phyloP scores from a whole-genome alignment of 116 monocot species.

The Phalaenopsis hybrid region DNA sequence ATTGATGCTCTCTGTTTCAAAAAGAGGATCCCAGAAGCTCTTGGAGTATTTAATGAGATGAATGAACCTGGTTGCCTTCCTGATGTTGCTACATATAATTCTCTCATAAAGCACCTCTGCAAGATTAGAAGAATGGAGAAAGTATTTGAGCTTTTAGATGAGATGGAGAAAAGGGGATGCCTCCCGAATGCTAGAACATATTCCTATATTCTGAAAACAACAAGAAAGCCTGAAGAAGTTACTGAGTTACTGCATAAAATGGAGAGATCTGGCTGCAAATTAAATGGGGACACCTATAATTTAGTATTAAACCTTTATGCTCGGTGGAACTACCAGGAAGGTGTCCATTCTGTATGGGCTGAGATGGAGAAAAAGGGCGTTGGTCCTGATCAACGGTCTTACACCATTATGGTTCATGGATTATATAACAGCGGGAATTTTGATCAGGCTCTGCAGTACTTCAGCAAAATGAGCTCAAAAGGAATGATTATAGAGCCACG shows the following conservation, averaged over 20 bases:
- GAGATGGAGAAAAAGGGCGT: slow-evolving; percentile 63
- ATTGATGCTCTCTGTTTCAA: slow-evolving; percentile 81
- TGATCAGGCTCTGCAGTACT: slow-evolving; percentile 51
- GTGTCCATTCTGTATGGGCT: slow-evolving; percentile 37
- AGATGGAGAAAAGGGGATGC: slow-evolving; percentile 58
- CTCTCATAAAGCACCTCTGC: slow-evolving; percentile 76
- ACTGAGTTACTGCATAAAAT: slow-evolving; percentile 37
- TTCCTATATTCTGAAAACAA: slow-evolving; percentile 54
- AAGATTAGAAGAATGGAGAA: slow-evolving; percentile 70
- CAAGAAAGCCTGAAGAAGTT: slow-evolving; percentile 46
- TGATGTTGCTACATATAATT: slow-evolving; percentile 68
- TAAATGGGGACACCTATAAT: slow-evolving; percentile 51
- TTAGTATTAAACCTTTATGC: slow-evolving; percentile 61
- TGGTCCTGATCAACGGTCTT: slow-evolving; percentile 79
- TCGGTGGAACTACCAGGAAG: slow-evolving; percentile 43
- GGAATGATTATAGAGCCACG: slow-evolving; percentile 63
- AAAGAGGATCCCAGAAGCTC: slow-evolving; percentile 77
- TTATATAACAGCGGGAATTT: slow-evolving; percentile 43
- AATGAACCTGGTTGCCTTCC: slow-evolving; percentile 49
- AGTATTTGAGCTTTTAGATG: slow-evolving; percentile 57
- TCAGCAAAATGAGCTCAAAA: slow-evolving; percentile 50
- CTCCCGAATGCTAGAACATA: slow-evolving; percentile 58
- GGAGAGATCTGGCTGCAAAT: slow-evolving; percentile 37
- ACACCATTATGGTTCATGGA: slow-evolving; percentile 67
- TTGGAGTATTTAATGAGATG: slow-evolving; percentile 70